Percentiles rank a stretch among this genome's conserved stretches.
Evolutionary conservation across 345 rosid species (phyloP).

Genomic region (Populus pruinosa): DNA sequence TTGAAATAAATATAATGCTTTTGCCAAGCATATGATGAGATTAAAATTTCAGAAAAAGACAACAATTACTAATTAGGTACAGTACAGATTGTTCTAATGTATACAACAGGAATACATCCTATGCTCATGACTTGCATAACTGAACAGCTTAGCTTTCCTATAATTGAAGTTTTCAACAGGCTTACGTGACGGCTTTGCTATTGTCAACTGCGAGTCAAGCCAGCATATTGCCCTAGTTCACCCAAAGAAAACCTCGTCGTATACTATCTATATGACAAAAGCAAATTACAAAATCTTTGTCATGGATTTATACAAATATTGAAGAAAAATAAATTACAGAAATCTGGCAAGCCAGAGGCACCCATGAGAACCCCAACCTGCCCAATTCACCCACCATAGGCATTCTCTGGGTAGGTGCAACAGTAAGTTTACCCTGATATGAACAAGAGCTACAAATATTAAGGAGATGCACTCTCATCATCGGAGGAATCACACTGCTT

Average conservation of each 20-base stretch:
- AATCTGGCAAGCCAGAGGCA: constrained; percentile 19
- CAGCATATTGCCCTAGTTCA: constrained; percentile 12
- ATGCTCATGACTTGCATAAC: constrained; percentile 3
- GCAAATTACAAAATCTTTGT: constrained; percentile 36
- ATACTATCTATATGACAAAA: constrained; percentile 41
- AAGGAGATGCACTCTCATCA: constrained; percentile 54
- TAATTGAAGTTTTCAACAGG: constrained; percentile 8
- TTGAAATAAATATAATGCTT: not conserved
- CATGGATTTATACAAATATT: constrained; percentile 47
- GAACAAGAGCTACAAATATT: constrained; percentile 15
- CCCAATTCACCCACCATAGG: constrained; percentile 17
- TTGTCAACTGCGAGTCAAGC: not conserved
- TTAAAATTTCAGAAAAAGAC: not conserved
- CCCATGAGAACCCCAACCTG: constrained; percentile 20
- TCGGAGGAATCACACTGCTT: constrained; percentile 47
- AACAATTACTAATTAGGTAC: not conserved
- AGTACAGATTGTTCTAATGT: not conserved
- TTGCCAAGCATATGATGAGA: not conserved
- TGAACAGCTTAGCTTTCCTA: not conserved
- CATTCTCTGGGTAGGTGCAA: constrained; percentile 14
- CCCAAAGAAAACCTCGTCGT: constrained; percentile 27
- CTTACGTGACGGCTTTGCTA: not conserved
- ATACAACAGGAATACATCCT: not conserved
- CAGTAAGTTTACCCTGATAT: constrained; percentile 7
- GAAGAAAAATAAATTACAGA: constrained; percentile 32